A percentile compares a stretch with the other conserved stretches of the same genome.
Conservation (phyloP, 306 rosid genomes). For the Canavalia ensiformis region DNA sequence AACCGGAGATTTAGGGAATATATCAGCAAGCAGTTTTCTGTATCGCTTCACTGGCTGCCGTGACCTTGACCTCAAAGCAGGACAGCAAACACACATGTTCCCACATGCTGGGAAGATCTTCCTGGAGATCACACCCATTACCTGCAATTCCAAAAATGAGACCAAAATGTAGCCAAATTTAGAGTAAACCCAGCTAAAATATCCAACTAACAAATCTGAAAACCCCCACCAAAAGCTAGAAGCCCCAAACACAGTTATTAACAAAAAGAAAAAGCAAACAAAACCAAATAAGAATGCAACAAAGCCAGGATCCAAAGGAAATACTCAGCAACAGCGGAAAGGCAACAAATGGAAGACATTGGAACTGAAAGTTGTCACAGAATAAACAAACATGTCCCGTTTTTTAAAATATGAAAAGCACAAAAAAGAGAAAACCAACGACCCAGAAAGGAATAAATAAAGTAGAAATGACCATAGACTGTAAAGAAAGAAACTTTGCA, state of each 20-base stretch:
- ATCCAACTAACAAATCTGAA: conserved; percentile 38
- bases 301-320: conserved; percentile 30
- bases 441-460: conserved; percentile 45
- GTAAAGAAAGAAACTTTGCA: conserved; percentile 35
- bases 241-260: background rate
- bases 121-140: conserved; percentile 92
- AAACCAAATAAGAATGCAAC: conserved; percentile 18
- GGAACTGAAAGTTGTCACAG: conserved; percentile 5
- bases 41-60: conserved; percentile 97
- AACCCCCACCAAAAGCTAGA: conserved; percentile 24
- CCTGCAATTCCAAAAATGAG: conserved; percentile 53
- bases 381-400: background rate
- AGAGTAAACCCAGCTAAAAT: conserved; percentile 35
- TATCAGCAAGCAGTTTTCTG: conserved; percentile 87
- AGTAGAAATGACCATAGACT: conserved; percentile 37
- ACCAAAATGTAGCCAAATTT: conserved; percentile 23
- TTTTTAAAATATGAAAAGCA: conserved; percentile 27
- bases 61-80: conserved; percentile 95
- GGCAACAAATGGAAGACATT: conserved; percentile 22
- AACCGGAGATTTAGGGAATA: conserved; percentile 92
- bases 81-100: conserved; percentile 97
- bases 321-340: background rate
- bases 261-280: background rate
- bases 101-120: conserved; percentile 96
- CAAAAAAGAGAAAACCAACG: conserved; percentile 30